Evolutionary conservation across 371 early-diverging fungal genomes (phyloP), one percentile per base, ranked within the genome.

Genomic region (Syncephalis plumigaleata): DNA sequence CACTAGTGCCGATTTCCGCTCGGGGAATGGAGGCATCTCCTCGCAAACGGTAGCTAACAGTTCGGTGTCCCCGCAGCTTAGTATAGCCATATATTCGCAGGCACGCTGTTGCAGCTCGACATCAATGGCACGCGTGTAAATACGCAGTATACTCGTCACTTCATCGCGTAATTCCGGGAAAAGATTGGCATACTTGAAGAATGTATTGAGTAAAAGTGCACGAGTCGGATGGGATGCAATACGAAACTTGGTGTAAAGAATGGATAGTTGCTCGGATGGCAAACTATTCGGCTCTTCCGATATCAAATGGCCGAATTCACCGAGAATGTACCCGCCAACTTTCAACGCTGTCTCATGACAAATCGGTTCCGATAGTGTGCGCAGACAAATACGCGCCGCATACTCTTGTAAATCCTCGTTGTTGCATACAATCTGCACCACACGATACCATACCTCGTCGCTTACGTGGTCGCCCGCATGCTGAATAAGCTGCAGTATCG

Each of bases 21-120:
- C 91, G 0, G 91, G 88, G 70, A 86, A 93, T 18, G 87, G 88
- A 20, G 96, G 96, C 90, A 96, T 92, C 56, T 93, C 91, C 48
- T 93, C 96, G 54, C 91, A 93, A 18, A 92, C 84, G 0, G 82
- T 79, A 40, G 86, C 85, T 7, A 97, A 56, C 47, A 96, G 64
- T n/a, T 86, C 89, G 17, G 89, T 90, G 15, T 76, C 74, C 2
- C 84, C 79, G 65, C 81, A 65, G 1, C 77, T 81, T 9, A 79
- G 79, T 39, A 97, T 67, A 1, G 88, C 74, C 40, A 91, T 71
- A 63, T 96, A 97, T 63, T 97, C 98, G 52, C 84, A 85, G 0
- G 96, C 94, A 36, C 98, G 77, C 57, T 96, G 94, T 60, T 93
- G 94, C 20, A 97, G 59, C 66, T 97, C 98, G 1, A 84, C 77